Evolutionary conservation across 2,329 filamentous ascomycete genomes (phyloP).

Genomic region (Botrytis sinoallii): DNA sequence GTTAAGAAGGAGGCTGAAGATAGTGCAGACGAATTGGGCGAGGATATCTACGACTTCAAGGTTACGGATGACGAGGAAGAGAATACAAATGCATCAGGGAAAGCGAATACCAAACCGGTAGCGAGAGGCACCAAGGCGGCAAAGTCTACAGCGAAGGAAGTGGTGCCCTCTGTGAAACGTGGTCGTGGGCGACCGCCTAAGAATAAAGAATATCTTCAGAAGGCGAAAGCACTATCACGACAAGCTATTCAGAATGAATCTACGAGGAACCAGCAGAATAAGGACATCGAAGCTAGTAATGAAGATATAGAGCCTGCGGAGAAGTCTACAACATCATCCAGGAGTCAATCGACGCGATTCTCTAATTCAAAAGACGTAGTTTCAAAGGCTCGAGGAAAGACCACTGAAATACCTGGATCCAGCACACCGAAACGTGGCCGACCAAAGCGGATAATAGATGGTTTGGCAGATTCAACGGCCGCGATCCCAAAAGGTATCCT

Average conservation of each 20-base stretch:
- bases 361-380: not conserved
- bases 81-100: not conserved
- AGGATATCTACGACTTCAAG: conserved; percentile 18
- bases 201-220: conserved; percentile 14
- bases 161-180: not conserved
- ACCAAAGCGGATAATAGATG: conserved; percentile 17
- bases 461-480: not conserved
- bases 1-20: not conserved
- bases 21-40: conserved; percentile 16
- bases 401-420: conserved; percentile 23
- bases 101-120: not conserved
- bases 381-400: not conserved
- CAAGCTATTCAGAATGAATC: conserved; percentile 8
- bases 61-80: conserved; percentile 21
- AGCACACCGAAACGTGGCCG: conserved; percentile 23
- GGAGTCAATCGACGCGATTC: not conserved
- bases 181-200: conserved; percentile 16
- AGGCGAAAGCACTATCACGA: conserved; percentile 20
- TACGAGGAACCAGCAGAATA: not conserved
- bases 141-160: not conserved
- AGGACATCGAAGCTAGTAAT: not conserved
- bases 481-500: conserved; percentile 51
- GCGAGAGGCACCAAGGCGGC: not conserved
- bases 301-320: not conserved
- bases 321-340: not conserved